These are phyloP conservation scores for Blastobotrys indianensis DNA, from an alignment of 1,139 yeast species.

Conservation along the genomic window DNA sequence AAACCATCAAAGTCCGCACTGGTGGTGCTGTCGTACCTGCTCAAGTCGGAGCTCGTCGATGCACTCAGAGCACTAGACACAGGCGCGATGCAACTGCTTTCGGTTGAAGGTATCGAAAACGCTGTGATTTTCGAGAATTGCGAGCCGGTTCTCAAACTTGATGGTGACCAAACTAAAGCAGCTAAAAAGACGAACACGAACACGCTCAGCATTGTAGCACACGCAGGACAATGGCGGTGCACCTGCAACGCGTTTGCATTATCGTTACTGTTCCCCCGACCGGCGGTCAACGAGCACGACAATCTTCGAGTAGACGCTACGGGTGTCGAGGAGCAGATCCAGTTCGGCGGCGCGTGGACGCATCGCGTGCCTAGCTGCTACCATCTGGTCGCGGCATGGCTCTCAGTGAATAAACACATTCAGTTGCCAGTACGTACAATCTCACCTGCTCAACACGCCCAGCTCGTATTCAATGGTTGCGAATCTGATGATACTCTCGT, in stretches of 20 bases:
- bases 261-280: background rate
- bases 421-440: no score
- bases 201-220: background rate
- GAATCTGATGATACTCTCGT: no score
- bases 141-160: background rate
- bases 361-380: background rate
- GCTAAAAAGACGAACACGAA: background rate
- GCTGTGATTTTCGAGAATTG: background rate
- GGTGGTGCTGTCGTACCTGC: conserved; percentile 5
- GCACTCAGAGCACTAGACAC: background rate
- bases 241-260: conserved; percentile 4
- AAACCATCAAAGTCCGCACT: background rate
- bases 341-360: background rate
- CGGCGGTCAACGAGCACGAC: no score
- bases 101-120: background rate
- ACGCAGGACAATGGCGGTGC: conserved; percentile 7
- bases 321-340: background rate
- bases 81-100: background rate
- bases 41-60: conserved; percentile 1
- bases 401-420: background rate
- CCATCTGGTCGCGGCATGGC: conserved; percentile 4
- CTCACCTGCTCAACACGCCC: no score
- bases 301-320: background rate
- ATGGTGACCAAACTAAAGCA: background rate
- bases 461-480: no score